phyloP scores from a whole-genome alignment of 805 yeast species.

The Kodamaea jinghongensis region DNA sequence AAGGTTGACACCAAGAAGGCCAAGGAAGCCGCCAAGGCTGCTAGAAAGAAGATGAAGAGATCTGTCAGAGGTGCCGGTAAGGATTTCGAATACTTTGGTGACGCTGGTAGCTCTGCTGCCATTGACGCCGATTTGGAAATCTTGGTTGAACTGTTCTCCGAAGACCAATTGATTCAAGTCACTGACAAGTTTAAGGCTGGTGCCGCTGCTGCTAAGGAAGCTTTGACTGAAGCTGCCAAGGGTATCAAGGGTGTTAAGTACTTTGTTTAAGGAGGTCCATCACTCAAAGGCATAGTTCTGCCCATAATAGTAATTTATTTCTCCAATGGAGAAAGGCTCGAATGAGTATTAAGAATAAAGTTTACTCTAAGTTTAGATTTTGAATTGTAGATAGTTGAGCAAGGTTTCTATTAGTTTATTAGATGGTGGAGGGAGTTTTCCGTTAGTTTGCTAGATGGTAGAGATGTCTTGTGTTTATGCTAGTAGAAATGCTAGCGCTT shows the following conservation, averaged over 20 bases:
- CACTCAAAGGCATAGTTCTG: no score
- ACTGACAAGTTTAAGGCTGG: constrained; percentile 62
- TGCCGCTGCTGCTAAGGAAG: constrained; percentile 56
- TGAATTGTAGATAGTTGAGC: no score
- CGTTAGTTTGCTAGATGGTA: no score
- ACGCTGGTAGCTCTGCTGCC: constrained; percentile 59
- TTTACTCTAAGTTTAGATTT: no score
- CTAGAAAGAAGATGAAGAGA: constrained; percentile 97
- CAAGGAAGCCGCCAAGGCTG: constrained; percentile 95
- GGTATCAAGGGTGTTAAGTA: constrained; percentile 40
- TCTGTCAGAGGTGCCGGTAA: constrained; percentile 76
- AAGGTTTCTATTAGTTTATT: no score
- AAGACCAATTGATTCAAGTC: constrained; percentile 69
- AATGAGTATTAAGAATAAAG: no score
- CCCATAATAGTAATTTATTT: no score
- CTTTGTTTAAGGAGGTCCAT: constrained; percentile 39
- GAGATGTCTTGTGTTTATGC: no score
- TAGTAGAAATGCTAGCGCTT: no score
- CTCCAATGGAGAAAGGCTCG: no score
- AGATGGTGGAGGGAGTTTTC: no score
- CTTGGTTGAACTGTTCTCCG: constrained; percentile 78
- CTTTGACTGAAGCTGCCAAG: constrained; percentile 53
- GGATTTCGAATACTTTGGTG: constrained; percentile 83
- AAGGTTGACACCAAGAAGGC: constrained; percentile 69
- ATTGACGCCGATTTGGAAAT: constrained; percentile 79